phyloP scores from a whole-genome alignment of 441 rosid species.

The Mallotus repandus region DNA sequence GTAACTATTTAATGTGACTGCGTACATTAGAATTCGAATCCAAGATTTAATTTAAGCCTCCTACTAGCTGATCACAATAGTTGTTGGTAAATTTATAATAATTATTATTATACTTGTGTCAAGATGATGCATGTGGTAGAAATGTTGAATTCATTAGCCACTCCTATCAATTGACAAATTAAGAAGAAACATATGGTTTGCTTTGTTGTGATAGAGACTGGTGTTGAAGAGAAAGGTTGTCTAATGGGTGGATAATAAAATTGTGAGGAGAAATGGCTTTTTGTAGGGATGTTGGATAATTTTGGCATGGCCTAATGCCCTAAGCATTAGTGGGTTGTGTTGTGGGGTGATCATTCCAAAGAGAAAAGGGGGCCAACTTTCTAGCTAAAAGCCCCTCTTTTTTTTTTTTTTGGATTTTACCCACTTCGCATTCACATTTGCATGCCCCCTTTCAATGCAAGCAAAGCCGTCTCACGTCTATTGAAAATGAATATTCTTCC shows the following conservation, averaged over 20 bases:
- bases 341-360: slow-evolving; percentile 36
- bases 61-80: too few relatives aligned
- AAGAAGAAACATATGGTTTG: not conserved
- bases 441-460: slow-evolving; percentile 32
- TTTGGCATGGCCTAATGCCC: slow-evolving; percentile 17
- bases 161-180: too few relatives aligned
- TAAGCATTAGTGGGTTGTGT: slow-evolving; percentile 9
- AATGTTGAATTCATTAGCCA: too few relatives aligned
- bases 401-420: slow-evolving; percentile 9
- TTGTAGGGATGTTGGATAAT: slow-evolving; percentile 17
- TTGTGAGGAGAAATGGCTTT: slow-evolving; percentile 14
- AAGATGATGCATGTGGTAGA: too few relatives aligned
- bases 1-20: too few relatives aligned
- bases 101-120: too few relatives aligned
- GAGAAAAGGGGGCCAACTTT: slow-evolving; percentile 44
- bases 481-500: slow-evolving; percentile 18
- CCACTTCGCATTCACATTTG: slow-evolving; percentile 27
- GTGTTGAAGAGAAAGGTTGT: slow-evolving; percentile 11
- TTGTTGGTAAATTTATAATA: too few relatives aligned
- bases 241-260: not conserved
- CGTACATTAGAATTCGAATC: too few relatives aligned
- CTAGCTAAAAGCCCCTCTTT: slow-evolving; percentile 12
- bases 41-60: too few relatives aligned
- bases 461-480: slow-evolving; percentile 25
- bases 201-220: slow-evolving; percentile 25